Base-by-base conservation (phyloP, 305 asterid genomes). In the Striga hermonthica region DNA sequence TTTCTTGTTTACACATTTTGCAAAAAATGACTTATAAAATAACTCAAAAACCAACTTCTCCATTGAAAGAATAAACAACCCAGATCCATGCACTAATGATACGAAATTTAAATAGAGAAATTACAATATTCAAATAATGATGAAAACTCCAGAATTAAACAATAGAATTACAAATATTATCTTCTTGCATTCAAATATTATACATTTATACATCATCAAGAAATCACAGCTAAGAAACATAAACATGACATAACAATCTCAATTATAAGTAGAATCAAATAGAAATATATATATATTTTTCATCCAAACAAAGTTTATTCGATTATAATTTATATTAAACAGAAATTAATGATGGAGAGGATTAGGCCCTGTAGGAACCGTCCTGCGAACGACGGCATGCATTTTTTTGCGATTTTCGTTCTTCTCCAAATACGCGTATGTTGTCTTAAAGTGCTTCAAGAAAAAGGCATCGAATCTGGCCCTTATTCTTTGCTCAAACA, bases 331-430 rank as follows among this genome's bases (percentile, higher is more conserved):
- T 22, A 22, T 22, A 22, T 22, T 22, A 10, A 4, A 10, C 9
- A n/a, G 13, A 3, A 31, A 28, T 54, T 38, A 54, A 28, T 54
- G 37, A 38, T 54, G 59, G 59, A 54, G 59, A 54, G 38, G 59
- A 5, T 54, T 28, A 1, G 39, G 59, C 12, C 59, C 59, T 8
- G 2, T 0, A 9, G 59, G 59, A 7, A 5, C 7, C 0, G 7
- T 3, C n/a, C 59, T 54, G 9, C 59, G 39, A 9, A 7, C 10
- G 38, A 54, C 59, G 3, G 10, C 59, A 1, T 54, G 59, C 38
- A 54, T 4, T 8, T 28, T 54, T 5, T 4, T 28, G 12, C 5
- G 59, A 36, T 22, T 22, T 22, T 54, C 16, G 38, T 22, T 54
- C 31, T 54, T 54, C 39, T 28, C 12, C n/a, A 3, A 22, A 54